These are phyloP conservation scores for Phaffomyces antillensis DNA, from an alignment of 805 yeast species.

Conservation along the genomic window DNA sequence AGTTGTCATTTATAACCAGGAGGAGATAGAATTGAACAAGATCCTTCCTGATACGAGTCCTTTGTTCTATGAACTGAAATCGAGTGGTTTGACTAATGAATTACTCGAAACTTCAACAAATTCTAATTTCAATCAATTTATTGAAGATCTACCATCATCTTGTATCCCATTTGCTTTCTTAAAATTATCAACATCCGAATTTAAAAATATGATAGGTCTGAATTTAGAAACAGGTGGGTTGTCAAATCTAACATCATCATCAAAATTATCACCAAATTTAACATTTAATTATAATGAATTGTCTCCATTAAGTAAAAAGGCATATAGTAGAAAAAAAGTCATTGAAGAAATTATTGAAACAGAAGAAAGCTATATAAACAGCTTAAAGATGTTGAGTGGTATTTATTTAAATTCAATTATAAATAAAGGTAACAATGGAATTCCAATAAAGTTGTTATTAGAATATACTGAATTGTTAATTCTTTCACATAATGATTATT, in stretches of 20 bases:
- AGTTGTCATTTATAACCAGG: background rate
- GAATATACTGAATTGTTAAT: conserved; percentile 26
- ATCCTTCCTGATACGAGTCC: background rate
- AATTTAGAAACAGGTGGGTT: no score
- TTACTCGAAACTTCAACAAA: background rate
- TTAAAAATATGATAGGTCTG: background rate
- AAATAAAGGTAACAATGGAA: conserved; percentile 23
- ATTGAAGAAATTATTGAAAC: conserved; percentile 43
- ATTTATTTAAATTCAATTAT: conserved; percentile 36
- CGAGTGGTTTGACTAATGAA: background rate
- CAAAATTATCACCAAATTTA: conserved; percentile 15
- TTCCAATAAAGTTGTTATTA: conserved; percentile 29
- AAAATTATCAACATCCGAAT: conserved; percentile 7
- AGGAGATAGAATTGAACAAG: background rate
- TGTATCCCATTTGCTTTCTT: conserved; percentile 7
- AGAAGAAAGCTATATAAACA: conserved; percentile 40
- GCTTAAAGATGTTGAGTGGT: conserved; percentile 35
- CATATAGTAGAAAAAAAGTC: conserved; percentile 20
- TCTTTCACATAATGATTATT: conserved; percentile 26
- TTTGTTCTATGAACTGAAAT: background rate
- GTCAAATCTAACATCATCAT: conserved; percentile 14
- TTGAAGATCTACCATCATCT: conserved; percentile 8
- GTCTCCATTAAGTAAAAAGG: conserved; percentile 15
- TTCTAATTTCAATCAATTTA: background rate
- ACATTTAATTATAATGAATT: conserved; percentile 3